Evolutionary conservation across 352 stramenopile genomes (phyloP).

Genomic region (Globisporangium takayamanum): DNA sequence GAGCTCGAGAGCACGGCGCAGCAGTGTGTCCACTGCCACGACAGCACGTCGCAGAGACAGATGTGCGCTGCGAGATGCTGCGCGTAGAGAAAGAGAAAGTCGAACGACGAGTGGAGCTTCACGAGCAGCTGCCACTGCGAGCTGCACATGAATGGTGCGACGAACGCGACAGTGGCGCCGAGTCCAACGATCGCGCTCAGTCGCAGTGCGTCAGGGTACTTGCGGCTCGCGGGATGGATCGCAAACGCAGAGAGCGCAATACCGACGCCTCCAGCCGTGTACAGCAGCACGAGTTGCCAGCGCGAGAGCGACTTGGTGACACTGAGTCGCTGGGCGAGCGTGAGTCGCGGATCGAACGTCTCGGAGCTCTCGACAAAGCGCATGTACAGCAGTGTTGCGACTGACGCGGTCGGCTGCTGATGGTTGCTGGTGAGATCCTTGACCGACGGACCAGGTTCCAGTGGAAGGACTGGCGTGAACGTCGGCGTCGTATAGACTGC

Average conservation of each 20-base stretch:
- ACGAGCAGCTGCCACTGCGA: conserved; percentile 16
- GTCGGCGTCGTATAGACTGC: too few relatives aligned
- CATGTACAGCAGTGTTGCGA: background rate
- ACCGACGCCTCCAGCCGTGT: background rate
- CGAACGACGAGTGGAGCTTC: conserved; percentile 14
- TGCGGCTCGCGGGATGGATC: background rate
- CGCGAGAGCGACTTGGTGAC: background rate
- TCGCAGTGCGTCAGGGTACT: background rate
- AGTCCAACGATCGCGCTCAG: background rate
- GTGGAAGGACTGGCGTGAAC: background rate
- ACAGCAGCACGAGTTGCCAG: conserved; percentile 1
- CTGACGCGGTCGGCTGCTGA: too few relatives aligned
- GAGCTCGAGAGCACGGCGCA: conserved; percentile 1
- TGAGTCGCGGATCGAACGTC: conserved; percentile 3
- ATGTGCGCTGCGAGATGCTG: conserved; percentile 14
- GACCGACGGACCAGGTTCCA: background rate
- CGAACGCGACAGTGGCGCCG: background rate
- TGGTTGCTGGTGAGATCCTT: background rate
- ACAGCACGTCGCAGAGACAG: conserved; percentile 7
- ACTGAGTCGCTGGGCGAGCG: background rate
- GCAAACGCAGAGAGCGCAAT: conserved; percentile 7
- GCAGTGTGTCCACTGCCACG: conserved; percentile 11
- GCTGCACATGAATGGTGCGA: background rate
- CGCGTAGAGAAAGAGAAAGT: conserved; percentile 12
- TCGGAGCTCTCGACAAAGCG: background rate